These are phyloP conservation scores for Fusarium gaditjirri DNA, from an alignment of 2,329 filamentous ascomycete genomes.

Conservation along the genomic window DNA sequence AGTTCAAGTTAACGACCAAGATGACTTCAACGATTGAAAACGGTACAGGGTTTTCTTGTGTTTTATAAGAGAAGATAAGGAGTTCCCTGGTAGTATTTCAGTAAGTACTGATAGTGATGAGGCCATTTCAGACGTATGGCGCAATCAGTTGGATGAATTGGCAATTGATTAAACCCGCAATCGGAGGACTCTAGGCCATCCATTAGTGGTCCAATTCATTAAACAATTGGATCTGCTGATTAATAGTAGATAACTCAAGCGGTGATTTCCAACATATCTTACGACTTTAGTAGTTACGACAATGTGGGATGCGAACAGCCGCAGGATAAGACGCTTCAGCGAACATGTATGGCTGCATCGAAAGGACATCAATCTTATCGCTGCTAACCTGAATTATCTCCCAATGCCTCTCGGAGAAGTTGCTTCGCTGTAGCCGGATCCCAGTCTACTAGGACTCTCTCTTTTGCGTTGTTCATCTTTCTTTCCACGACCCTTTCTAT, in stretches of 20 bases:
- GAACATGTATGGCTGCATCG: not conserved
- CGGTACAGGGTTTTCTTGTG: too few species aligned
- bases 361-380: not conserved
- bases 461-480: not conserved
- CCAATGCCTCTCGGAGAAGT: not conserved
- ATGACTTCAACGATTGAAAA: not conserved
- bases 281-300: not conserved
- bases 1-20: not conserved
- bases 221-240: not conserved
- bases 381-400: not conserved
- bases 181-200: not conserved
- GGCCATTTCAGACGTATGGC: constrained; percentile 37
- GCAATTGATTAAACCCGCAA: constrained; percentile 22
- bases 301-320: not conserved
- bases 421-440: not conserved
- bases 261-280: not conserved
- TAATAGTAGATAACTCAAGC: not conserved
- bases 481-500: not conserved
- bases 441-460: not conserved
- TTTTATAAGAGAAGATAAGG: not conserved
- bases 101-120: constrained; percentile 2
- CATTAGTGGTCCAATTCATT: not conserved
- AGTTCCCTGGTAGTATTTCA: not conserved
- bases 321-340: not conserved
- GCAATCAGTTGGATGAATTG: constrained; percentile 34